A percentile compares a stretch with the other conserved stretches of the same genome.
phyloP scores from a whole-genome alignment of 176 grass and related monocot genomes.

The maize (Zea mays) region DNA sequence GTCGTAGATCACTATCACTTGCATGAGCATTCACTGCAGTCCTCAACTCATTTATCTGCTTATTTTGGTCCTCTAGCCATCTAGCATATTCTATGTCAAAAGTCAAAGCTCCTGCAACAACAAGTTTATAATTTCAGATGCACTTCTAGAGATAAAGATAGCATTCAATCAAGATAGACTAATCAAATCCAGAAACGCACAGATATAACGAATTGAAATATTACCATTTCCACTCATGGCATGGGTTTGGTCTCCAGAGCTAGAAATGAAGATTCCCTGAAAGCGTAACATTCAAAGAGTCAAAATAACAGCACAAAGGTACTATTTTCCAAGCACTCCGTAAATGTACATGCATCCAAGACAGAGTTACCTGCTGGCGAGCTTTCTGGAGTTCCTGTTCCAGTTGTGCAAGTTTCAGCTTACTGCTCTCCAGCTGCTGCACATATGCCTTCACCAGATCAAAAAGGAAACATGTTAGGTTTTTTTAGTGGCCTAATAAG shows the following conservation, averaged over 20 bases:
- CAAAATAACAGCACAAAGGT: conserved; percentile 24
- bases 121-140: conserved; percentile 29
- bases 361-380: conserved; percentile 60
- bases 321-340: neutral
- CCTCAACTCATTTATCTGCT: conserved; percentile 61
- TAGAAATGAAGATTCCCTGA: conserved; percentile 80
- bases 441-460: conserved; percentile 64
- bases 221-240: conserved; percentile 63
- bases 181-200: neutral
- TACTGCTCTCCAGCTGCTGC: conserved; percentile 78
- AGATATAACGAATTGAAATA: conserved; percentile 2
- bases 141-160: conserved; percentile 16
- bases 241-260: conserved; percentile 73
- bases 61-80: conserved; percentile 66
- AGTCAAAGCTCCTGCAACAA: conserved; percentile 49
- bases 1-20: conserved; percentile 58
- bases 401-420: conserved; percentile 68
- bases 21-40: conserved; percentile 65
- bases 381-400: conserved; percentile 79
- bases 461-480: neutral
- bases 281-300: conserved; percentile 16
- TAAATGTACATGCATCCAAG: conserved; percentile 16
- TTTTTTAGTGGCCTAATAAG: conserved; percentile 24
- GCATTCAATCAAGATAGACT: neutral
- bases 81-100: conserved; percentile 58